Percentiles rank a stretch among this genome's conserved stretches.
These are phyloP conservation scores for Solanum rostratum DNA, from an alignment of 257 asterid genomes.

Conservation along the genomic window DNA sequence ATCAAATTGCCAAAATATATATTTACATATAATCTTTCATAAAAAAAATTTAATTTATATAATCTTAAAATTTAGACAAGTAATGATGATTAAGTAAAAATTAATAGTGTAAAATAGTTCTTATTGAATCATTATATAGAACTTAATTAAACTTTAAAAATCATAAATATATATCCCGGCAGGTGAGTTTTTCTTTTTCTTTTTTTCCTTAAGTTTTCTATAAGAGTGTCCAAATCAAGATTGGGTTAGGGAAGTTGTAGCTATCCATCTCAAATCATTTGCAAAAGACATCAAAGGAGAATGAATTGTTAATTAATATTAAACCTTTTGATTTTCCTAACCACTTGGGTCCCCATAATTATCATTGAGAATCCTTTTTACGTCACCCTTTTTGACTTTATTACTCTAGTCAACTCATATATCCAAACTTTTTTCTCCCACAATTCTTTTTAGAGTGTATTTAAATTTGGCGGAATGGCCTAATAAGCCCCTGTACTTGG, in stretches of 20 bases:
- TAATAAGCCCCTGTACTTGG: too few species aligned
- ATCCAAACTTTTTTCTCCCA: not conserved
- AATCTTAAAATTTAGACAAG: not conserved
- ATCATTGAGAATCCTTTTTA: conserved; percentile 41
- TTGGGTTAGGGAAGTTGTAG: not conserved
- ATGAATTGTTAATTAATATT: conserved; percentile 17
- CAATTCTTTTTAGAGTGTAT: not conserved
- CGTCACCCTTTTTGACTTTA: conserved; percentile 46
- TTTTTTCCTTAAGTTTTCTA: not conserved
- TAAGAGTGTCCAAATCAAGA: not conserved
- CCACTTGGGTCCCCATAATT: conserved; percentile 51
- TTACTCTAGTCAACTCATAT: conserved; percentile 35
- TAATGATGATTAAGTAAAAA: not conserved
- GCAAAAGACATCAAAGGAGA: conserved; percentile 7
- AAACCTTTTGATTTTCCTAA: conserved; percentile 38
- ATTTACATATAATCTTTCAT: not conserved
- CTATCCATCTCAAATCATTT: conserved; percentile 21
- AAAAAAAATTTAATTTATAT: not conserved
- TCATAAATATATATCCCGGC: not conserved
- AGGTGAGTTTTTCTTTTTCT: not conserved
- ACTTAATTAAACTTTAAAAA: not conserved
- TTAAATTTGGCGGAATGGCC: too few species aligned
- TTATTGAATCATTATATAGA: not conserved
- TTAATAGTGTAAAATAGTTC: not conserved
- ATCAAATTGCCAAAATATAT: not conserved